These are phyloP conservation scores for Solanum piurae DNA, from an alignment of 257 asterid species.

Conservation along the genomic window DNA sequence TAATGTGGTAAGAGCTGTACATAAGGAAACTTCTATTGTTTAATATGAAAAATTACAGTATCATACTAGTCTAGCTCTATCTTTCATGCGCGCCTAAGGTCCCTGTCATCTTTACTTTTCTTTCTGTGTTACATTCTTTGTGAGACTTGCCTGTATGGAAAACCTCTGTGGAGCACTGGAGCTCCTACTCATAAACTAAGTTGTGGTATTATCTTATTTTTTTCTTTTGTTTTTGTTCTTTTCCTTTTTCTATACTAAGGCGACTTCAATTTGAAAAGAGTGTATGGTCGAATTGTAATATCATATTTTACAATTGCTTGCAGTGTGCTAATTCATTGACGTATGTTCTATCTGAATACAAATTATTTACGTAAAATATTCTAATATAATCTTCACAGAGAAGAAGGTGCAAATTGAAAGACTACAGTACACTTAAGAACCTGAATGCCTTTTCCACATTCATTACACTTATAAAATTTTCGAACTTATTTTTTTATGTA, in stretches of 20 bases:
- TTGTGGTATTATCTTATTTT: not conserved
- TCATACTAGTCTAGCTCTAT: not conserved
- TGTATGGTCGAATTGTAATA: not conserved
- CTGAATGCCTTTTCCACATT: not conserved
- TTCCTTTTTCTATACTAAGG: not conserved
- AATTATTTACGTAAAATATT: not conserved
- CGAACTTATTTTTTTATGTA: not conserved
- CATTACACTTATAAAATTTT: not conserved
- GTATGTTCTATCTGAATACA: not conserved
- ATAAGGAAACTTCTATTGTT: not conserved
- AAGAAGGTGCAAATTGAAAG: not conserved
- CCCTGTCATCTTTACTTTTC: not conserved
- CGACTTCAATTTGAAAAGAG: not conserved
- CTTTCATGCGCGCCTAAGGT: not conserved
- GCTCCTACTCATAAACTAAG: not conserved
- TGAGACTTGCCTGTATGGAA: not conserved
- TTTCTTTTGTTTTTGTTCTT: not conserved
- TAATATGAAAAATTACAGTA: not conserved
- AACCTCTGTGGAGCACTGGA: not conserved
- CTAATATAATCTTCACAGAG: not conserved
- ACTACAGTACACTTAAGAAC: not conserved
- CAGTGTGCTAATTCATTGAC: not conserved
- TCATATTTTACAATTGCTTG: not conserved
- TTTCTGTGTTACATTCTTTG: not conserved
- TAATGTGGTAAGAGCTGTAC: slow-evolving; percentile 36